Evolutionary conservation across 192 early-diverging fungal genomes (phyloP).

Genomic region (Funneliformis geosporum): DNA sequence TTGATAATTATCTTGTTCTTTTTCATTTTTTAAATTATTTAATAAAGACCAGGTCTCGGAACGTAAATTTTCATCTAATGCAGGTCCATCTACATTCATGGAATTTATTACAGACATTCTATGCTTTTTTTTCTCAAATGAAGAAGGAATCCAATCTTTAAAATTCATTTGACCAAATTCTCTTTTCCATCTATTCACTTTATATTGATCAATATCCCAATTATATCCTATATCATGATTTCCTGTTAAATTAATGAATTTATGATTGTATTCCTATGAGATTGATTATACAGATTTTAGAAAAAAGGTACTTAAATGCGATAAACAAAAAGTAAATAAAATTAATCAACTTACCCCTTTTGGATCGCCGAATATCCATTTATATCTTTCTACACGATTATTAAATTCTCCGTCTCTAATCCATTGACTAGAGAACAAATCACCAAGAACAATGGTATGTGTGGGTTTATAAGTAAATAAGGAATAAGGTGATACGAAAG

Average conservation of each 20-base stretch:
- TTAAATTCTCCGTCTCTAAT: slow-evolving; percentile 57
- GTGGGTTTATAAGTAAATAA: slow-evolving; percentile 42
- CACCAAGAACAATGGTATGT: slow-evolving; percentile 62
- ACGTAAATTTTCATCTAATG: slow-evolving; percentile 50
- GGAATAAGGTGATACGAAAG: slow-evolving; percentile 48
- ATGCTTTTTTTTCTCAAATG: slow-evolving; percentile 6
- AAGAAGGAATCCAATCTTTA: slow-evolving; percentile 34
- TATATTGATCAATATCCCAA: slow-evolving; percentile 51
- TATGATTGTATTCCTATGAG: slow-evolving; percentile 26
- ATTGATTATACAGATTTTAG: no score
- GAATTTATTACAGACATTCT: slow-evolving; percentile 43
- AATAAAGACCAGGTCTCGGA: slow-evolving; percentile 59
- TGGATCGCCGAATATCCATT: slow-evolving; percentile 53
- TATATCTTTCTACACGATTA: slow-evolving; percentile 53
- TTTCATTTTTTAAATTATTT: slow-evolving; percentile 39
- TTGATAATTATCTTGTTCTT: slow-evolving; percentile 33
- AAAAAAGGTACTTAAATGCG: no score
- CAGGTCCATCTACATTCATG: slow-evolving; percentile 47
- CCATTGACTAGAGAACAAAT: slow-evolving; percentile 70
- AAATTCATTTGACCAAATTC: slow-evolving; percentile 61
- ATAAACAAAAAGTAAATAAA: neutral
- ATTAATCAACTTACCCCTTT: slow-evolving; percentile 34
- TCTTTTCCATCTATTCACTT: slow-evolving; percentile 52
- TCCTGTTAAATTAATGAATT: slow-evolving; percentile 56
- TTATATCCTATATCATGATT: slow-evolving; percentile 74